A percentile compares a stretch with the other conserved stretches of the same genome.
Evolutionary conservation across 2,329 filamentous ascomycete genomes (phyloP).

Genomic region (Myriosclerotinia scirpicola): DNA sequence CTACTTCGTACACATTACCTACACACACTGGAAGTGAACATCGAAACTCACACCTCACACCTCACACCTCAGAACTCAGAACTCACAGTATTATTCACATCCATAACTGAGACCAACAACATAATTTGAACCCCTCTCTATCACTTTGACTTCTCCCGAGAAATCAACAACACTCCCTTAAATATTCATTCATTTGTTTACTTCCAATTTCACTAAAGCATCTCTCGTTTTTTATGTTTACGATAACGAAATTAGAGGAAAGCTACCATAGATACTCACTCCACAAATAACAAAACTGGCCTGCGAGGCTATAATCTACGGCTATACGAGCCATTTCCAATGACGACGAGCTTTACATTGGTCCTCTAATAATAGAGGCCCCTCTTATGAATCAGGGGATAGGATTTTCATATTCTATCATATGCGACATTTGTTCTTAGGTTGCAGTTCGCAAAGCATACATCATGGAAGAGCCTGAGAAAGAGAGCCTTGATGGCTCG

Average conservation of each 20-base stretch:
- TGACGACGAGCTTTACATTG: slow-evolving; percentile 21
- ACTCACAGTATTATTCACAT: slow-evolving; percentile 12
- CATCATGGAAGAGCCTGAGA: slow-evolving; percentile 47
- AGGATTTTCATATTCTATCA: background rate
- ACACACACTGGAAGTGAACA: background rate
- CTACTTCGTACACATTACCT: background rate
- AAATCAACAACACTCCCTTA: slow-evolving; percentile 16
- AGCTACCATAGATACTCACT: background rate
- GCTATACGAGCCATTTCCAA: slow-evolving; percentile 22
- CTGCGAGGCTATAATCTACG: slow-evolving; percentile 19
- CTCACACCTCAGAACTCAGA: background rate
- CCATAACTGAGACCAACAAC: slow-evolving; percentile 16
- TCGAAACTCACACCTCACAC: background rate
- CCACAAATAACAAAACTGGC: slow-evolving; percentile 12
- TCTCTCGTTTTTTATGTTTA: slow-evolving; percentile 9
- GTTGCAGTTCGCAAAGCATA: slow-evolving; percentile 13
- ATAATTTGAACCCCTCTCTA: slow-evolving; percentile 23
- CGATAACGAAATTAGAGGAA: slow-evolving; percentile 8
- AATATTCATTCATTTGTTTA: slow-evolving; percentile 18
- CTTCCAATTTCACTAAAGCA: slow-evolving; percentile 4
- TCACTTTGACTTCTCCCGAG: background rate
- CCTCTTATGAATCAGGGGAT: slow-evolving; percentile 16
- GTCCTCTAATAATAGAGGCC: slow-evolving; percentile 23
- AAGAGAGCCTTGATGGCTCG: slow-evolving; percentile 70
- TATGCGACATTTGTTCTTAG: slow-evolving; percentile 16